These are phyloP conservation scores for Furcasterigmium furcatum DNA, from an alignment of 2,329 filamentous ascomycete species.

Conservation along the genomic window DNA sequence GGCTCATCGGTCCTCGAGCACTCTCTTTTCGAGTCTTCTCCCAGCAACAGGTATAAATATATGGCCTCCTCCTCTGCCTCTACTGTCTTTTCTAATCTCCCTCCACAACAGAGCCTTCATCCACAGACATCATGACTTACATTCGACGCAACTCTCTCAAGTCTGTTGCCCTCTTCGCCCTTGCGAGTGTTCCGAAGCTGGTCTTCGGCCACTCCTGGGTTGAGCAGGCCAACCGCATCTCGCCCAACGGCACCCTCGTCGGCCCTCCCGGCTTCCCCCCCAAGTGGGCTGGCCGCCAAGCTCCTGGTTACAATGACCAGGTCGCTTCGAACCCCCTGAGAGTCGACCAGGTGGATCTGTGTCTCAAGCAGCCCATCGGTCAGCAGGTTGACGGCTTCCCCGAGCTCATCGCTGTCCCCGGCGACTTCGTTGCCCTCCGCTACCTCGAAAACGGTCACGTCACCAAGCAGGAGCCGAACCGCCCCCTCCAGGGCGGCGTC, in stretches of 20 bases:
- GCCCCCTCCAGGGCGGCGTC: constrained; percentile 63
- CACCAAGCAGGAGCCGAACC: constrained; percentile 52
- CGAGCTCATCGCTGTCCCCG: constrained; percentile 56
- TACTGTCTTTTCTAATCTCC: not conserved
- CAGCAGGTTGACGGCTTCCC: constrained; percentile 40
- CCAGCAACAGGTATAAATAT: not conserved
- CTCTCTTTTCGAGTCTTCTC: not conserved
- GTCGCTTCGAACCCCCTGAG: constrained; percentile 64
- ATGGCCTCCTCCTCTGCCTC: not conserved
- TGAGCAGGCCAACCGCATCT: constrained; percentile 70
- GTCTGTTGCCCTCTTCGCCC: constrained; percentile 24
- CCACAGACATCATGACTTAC: constrained; percentile 3
- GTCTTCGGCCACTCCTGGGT: constrained; percentile 74
- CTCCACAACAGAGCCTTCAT: not conserved
- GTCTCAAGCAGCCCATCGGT: not conserved
- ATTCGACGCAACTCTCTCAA: constrained; percentile 11
- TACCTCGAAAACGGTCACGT: constrained; percentile 79
- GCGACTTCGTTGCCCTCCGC: constrained; percentile 62
- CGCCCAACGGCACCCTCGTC: constrained; percentile 69
- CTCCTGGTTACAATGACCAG: constrained; percentile 53
- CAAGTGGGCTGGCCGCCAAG: constrained; percentile 58
- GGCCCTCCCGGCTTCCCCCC: constrained; percentile 73
- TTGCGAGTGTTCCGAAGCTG: constrained; percentile 12
- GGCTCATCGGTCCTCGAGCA: not conserved
- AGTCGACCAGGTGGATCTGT: constrained; percentile 22